Evolutionary conservation across 768 basidiomycete species (phyloP).

Genomic region (Tylopilus subfusipes): DNA sequence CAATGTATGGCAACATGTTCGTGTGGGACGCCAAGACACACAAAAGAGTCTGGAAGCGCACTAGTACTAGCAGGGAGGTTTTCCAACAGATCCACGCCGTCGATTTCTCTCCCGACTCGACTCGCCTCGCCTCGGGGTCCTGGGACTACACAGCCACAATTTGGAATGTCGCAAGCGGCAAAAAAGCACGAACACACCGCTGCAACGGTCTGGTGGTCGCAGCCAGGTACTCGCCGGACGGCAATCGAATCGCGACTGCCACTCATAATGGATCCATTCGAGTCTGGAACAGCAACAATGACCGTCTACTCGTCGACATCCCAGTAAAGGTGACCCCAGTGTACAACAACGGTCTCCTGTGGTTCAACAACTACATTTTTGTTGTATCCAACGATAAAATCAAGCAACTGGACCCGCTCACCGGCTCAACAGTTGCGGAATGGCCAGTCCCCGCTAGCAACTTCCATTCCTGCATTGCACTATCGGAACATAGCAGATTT

Average conservation of each 20-base stretch:
- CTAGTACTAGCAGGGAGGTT: too few species aligned
- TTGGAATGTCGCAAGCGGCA: not conserved
- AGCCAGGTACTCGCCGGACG: not conserved
- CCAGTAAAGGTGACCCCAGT: not conserved
- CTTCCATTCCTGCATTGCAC: not conserved
- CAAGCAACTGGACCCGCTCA: not conserved
- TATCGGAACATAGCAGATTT: not conserved
- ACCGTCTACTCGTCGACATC: not conserved
- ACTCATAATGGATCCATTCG: not conserved
- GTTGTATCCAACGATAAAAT: not conserved
- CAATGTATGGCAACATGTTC: not conserved
- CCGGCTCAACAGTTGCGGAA: not conserved
- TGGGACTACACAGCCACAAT: not conserved
- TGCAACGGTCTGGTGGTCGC: not conserved
- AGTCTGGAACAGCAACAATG: not conserved
- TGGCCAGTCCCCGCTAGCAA: not conserved
- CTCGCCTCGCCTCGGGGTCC: not conserved
- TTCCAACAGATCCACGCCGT: not conserved
- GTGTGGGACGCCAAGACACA: not conserved
- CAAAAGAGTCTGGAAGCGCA: not conserved
- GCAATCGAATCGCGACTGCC: not conserved
- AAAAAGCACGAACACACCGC: not conserved
- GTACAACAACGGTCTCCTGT: not conserved
- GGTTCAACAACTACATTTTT: not conserved
- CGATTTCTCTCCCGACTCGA: not conserved